phyloP scores from a whole-genome alignment of 2,329 filamentous ascomycete genomes.

The Aspergillus uvarum region DNA sequence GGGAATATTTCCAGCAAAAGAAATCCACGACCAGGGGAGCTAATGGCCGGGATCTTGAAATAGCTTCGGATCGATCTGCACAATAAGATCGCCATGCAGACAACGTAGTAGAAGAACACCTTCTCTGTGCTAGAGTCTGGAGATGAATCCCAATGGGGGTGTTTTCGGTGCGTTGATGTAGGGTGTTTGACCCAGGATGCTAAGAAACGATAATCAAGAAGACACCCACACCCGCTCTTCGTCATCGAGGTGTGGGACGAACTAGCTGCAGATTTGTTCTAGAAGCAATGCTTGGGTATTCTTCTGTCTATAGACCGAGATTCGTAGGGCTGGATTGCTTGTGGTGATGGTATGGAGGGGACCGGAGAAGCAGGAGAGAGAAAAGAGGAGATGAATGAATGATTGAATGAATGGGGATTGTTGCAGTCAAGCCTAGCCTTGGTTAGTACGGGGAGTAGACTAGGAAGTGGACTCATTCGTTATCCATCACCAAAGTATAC shows the following conservation, averaged over 20 bases:
- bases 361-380: not conserved
- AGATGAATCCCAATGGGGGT: slow-evolving; percentile 5
- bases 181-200: slow-evolving; percentile 35
- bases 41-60: slow-evolving; percentile 21
- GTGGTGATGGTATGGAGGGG: not conserved
- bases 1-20: slow-evolving; percentile 15
- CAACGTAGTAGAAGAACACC: slow-evolving; percentile 3
- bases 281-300: not conserved
- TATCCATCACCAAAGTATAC: too few relatives aligned
- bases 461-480: too few relatives aligned
- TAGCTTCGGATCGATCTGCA: slow-evolving; percentile 21
- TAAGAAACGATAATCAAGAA: slow-evolving; percentile 38
- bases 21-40: slow-evolving; percentile 19
- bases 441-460: not conserved
- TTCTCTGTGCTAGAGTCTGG: slow-evolving; percentile 10
- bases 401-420: not conserved
- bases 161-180: slow-evolving; percentile 27
- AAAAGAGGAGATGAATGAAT: not conserved
- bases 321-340: not conserved
- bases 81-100: slow-evolving; percentile 29
- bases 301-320: not conserved
- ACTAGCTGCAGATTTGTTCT: not conserved
- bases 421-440: not conserved
- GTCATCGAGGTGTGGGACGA: slow-evolving; percentile 36
- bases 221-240: slow-evolving; percentile 35